phyloP scores from a whole-genome alignment of 106 monocot species.

The Phalaenopsis aphrodite region DNA sequence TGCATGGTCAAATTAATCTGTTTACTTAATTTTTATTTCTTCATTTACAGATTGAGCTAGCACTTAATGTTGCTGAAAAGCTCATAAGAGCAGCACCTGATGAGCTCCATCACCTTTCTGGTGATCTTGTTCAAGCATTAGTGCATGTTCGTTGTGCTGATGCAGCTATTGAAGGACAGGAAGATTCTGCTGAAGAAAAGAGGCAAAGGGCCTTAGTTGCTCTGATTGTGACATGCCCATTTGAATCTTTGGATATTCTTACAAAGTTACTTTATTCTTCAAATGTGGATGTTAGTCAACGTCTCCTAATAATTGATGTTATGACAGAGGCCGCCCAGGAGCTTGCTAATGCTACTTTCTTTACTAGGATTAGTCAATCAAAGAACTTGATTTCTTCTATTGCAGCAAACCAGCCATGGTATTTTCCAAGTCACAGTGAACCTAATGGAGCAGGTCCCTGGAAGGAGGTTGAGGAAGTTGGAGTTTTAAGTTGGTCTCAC shows the following conservation, averaged over 20 bases:
- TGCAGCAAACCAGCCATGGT: constrained; percentile 68
- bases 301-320: constrained; percentile 85
- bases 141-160: constrained; percentile 80
- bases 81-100: constrained; percentile 92
- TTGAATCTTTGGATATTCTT: constrained; percentile 76
- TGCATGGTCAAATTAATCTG: background rate
- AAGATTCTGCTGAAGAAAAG: constrained; percentile 82
- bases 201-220: constrained; percentile 79
- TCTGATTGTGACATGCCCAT: constrained; percentile 75
- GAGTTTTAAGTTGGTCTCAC: constrained; percentile 59
- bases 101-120: constrained; percentile 69
- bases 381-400: constrained; percentile 50
- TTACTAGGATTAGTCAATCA: constrained; percentile 18
- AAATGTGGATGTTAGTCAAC: constrained; percentile 80
- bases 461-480: constrained; percentile 63
- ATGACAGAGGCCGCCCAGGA: constrained; percentile 94
- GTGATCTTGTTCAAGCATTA: constrained; percentile 75
- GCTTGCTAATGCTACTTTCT: constrained; percentile 53
- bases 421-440: constrained; percentile 57
- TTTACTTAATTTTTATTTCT: background rate
- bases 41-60: constrained; percentile 62
- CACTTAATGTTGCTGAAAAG: constrained; percentile 69
- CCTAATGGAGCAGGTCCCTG: constrained; percentile 79
- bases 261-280: constrained; percentile 79
- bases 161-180: constrained; percentile 73